Percentiles rank a stretch among this genome's conserved stretches.
phyloP scores from a whole-genome alignment of 805 yeast species.

The Sugiyamaella marilandica region DNA sequence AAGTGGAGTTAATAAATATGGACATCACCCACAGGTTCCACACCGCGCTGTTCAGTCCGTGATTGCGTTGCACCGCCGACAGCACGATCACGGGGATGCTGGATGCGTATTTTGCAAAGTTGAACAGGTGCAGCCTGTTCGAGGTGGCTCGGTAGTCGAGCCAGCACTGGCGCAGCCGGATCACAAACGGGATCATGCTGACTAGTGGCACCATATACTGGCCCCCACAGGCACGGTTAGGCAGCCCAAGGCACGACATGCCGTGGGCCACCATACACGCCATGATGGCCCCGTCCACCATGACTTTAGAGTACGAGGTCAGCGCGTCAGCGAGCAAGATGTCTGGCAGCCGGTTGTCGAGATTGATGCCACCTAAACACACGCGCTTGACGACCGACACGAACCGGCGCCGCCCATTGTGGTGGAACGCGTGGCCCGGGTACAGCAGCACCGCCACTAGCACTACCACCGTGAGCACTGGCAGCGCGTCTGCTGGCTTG shows the following conservation, averaged over 20 bases:
- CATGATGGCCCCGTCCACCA: constrained; percentile 65
- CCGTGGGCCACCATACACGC: constrained; percentile 42
- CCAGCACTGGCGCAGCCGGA: constrained; percentile 79
- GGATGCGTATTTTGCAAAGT: constrained; percentile 69
- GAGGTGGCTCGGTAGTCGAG: constrained; percentile 54
- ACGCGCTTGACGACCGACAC: constrained; percentile 44
- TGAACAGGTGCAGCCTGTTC: constrained; percentile 55
- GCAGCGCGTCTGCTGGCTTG: constrained; percentile 30
- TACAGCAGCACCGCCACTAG: constrained; percentile 36
- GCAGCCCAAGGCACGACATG: constrained; percentile 34
- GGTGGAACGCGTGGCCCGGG: constrained; percentile 37
- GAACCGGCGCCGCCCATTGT: constrained; percentile 39
- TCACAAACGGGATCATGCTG: constrained; percentile 55
- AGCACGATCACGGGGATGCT: constrained; percentile 50
- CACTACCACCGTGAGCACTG: constrained; percentile 36
- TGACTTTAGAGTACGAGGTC: constrained; percentile 71
- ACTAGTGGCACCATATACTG: constrained; percentile 35
- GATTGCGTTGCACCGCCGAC: constrained; percentile 26
- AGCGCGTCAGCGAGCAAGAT: constrained; percentile 79
- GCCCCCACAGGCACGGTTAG: constrained; percentile 37
- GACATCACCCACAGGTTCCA: constrained; percentile 32
- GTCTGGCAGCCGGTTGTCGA: constrained; percentile 61
- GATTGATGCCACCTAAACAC: constrained; percentile 52
- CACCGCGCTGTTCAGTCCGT: constrained; percentile 14
- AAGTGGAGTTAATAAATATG: constrained; percentile 63